phyloP scores from a whole-genome alignment of 306 rosid species.

The Senna siamea region DNA sequence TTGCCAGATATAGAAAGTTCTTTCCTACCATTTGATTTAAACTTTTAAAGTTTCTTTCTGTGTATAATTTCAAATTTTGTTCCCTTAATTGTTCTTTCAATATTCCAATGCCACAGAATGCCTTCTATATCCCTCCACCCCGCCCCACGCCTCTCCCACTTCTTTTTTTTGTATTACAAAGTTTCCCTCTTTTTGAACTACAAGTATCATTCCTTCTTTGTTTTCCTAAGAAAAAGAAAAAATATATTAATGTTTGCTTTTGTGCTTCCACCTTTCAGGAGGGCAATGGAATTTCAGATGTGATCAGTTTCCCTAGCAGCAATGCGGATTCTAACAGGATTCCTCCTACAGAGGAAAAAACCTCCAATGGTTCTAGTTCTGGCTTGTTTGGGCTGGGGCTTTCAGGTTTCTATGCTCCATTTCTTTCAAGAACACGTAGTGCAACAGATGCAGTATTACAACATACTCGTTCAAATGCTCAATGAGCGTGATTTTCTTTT shows the following conservation, averaged over 20 bases:
- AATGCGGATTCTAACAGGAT: constrained; percentile 28
- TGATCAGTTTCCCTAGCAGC: constrained; percentile 28
- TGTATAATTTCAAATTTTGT: constrained; percentile 4
- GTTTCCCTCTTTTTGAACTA: background rate
- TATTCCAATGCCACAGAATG: background rate
- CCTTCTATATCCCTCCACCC: background rate
- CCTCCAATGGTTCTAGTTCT: constrained; percentile 51
- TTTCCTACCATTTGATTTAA: constrained; percentile 6
- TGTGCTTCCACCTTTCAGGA: constrained; percentile 51
- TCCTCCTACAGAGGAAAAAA: constrained; percentile 36
- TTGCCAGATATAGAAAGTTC: background rate
- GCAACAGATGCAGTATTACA: constrained; percentile 64
- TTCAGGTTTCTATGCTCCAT: constrained; percentile 46
- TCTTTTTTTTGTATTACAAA: no score
- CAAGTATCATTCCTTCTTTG: background rate
- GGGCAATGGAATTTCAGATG: constrained; percentile 46
- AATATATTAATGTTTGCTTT: background rate
- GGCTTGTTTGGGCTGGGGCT: constrained; percentile 60
- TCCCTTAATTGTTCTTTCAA: background rate
- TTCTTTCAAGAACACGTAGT: constrained; percentile 70
- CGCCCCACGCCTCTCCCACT: no score
- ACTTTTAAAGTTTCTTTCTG: background rate
- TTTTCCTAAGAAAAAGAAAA: no score
- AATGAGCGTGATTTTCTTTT: constrained; percentile 29
- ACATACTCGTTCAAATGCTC: constrained; percentile 54